phyloP scores from a whole-genome alignment of 768 basidiomycete species.

The Mycena leptocephala region DNA sequence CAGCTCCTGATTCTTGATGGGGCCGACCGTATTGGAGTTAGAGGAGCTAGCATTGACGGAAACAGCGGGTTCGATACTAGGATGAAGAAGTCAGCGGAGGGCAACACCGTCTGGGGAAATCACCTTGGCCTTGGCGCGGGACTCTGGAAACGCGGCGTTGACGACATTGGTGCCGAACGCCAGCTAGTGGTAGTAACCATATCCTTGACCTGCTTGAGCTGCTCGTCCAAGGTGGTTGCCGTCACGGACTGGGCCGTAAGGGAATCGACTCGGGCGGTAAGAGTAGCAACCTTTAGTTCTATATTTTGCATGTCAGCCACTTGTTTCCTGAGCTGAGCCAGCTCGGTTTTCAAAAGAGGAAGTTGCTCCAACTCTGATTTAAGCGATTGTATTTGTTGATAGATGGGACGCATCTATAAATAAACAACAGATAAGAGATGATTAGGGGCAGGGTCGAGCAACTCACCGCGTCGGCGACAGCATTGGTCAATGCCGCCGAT shows the following conservation, averaged over 20 bases:
- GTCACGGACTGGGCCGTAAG: constrained; percentile 45
- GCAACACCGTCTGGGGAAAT: not conserved
- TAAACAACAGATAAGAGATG: constrained; percentile 7
- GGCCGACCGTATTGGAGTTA: constrained; percentile 20
- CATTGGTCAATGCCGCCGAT: constrained; percentile 25
- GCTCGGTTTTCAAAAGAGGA: constrained; percentile 51
- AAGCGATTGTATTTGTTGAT: constrained; percentile 64
- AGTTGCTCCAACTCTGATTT: constrained; percentile 61
- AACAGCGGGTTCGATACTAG: constrained; percentile 1
- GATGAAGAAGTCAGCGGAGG: not conserved
- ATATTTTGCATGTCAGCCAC: constrained; percentile 51
- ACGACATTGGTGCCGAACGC: constrained; percentile 31
- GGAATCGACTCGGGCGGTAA: constrained; percentile 50
- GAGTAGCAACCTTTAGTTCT: constrained; percentile 55
- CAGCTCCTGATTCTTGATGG: constrained; percentile 33
- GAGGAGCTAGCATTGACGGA: constrained; percentile 17
- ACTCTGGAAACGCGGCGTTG: constrained; percentile 42
- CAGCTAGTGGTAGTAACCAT: constrained; percentile 12
- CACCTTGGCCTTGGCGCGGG: constrained; percentile 26
- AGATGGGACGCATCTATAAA: constrained; percentile 66
- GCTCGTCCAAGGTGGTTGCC: constrained; percentile 37
- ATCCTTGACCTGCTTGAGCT: constrained; percentile 41
- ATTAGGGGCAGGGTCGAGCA: not conserved
- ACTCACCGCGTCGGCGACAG: constrained; percentile 55
- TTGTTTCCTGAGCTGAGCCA: constrained; percentile 51